A percentile compares a stretch with the other conserved stretches of the same genome.
These are phyloP conservation scores for Lepraria neglecta DNA, from an alignment of 495 filamentous ascomycete genomes.

Conservation along the genomic window DNA sequence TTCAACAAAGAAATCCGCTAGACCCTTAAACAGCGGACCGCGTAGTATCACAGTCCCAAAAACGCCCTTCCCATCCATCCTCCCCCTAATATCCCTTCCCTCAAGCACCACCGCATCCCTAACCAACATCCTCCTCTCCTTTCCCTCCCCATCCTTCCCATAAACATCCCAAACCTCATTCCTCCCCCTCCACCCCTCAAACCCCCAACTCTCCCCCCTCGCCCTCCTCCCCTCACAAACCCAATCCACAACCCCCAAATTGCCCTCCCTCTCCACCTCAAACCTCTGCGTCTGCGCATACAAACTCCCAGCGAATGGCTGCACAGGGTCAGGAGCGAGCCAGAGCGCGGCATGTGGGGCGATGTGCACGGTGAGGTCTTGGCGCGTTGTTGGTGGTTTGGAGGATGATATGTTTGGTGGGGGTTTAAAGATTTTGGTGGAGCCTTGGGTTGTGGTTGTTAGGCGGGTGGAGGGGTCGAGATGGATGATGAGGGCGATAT, in stretches of 20 bases:
- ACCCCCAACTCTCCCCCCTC: constrained; percentile 84
- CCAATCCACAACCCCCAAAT: constrained; percentile 85
- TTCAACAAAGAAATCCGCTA: constrained; percentile 64
- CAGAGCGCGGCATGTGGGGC: constrained; percentile 61
- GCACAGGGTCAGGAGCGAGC: constrained; percentile 89
- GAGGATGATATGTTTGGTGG: not conserved
- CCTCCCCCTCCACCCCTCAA: constrained; percentile 64
- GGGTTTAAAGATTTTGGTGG: constrained; percentile 92
- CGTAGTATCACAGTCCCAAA: constrained; percentile 79
- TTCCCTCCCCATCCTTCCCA: not conserved
- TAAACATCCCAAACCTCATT: constrained; percentile 72
- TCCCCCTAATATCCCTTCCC: constrained; percentile 40
- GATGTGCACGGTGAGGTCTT: constrained; percentile 60
- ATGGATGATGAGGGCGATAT: constrained; percentile 63
- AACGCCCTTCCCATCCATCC: constrained; percentile 61
- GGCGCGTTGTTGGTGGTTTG: constrained; percentile 36
- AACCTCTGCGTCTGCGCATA: constrained; percentile 82
- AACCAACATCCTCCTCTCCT: constrained; percentile 57
- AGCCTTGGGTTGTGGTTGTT: constrained; percentile 84
- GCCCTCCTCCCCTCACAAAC: constrained; percentile 76
- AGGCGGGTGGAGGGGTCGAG: constrained; percentile 61
- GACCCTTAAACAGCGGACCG: constrained; percentile 59
- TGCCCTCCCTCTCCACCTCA: constrained; percentile 51
- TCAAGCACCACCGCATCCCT: constrained; percentile 77
- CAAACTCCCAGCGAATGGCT: constrained; percentile 67